Evolutionary conservation across 352 stramenopile genomes (phyloP).

Genomic region (Phytophthora hybrid): DNA sequence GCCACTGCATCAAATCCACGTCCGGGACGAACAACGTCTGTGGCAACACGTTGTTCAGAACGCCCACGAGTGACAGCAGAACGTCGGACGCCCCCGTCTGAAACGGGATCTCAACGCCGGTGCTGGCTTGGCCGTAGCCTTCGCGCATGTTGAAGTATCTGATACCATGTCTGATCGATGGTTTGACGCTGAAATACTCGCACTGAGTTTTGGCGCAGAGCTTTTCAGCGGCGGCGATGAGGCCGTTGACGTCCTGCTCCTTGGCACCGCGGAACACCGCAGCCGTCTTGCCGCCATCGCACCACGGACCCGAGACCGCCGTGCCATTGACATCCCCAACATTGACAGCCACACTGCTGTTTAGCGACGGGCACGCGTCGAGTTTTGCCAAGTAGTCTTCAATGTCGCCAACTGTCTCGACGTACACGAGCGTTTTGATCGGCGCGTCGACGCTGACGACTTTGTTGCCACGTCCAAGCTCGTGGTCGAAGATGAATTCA

Average conservation of each 20-base stretch:
- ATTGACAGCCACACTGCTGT: constrained; percentile 10
- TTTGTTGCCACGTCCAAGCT: constrained; percentile 69
- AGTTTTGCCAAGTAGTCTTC: constrained; percentile 52
- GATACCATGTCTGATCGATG: constrained; percentile 59
- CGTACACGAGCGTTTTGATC: constrained; percentile 63
- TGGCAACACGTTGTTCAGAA: constrained; percentile 66
- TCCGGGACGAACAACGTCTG: constrained; percentile 51
- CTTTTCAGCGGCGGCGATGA: constrained; percentile 51
- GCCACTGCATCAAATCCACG: constrained; percentile 28
- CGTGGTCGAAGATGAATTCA: constrained; percentile 69
- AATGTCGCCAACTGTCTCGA: constrained; percentile 57
- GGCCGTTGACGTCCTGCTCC: constrained; percentile 52
- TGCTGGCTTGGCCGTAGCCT: constrained; percentile 47
- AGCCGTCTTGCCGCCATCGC: constrained; percentile 50
- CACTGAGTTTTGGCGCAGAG: constrained; percentile 58
- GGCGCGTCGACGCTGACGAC: constrained; percentile 53
- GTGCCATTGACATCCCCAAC: not conserved
- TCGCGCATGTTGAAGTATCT: constrained; percentile 74
- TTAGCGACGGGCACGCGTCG: constrained; percentile 32
- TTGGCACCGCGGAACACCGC: constrained; percentile 59
- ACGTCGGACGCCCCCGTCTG: constrained; percentile 61
- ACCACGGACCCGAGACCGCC: constrained; percentile 37
- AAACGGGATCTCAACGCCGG: constrained; percentile 48
- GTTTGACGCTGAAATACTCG: constrained; percentile 64
- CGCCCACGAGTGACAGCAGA: constrained; percentile 56